Percentiles rank a stretch among this genome's conserved stretches.
Evolutionary conservation across 306 rosid species (phyloP).

Genomic region (Macrotyloma uniflorum): DNA sequence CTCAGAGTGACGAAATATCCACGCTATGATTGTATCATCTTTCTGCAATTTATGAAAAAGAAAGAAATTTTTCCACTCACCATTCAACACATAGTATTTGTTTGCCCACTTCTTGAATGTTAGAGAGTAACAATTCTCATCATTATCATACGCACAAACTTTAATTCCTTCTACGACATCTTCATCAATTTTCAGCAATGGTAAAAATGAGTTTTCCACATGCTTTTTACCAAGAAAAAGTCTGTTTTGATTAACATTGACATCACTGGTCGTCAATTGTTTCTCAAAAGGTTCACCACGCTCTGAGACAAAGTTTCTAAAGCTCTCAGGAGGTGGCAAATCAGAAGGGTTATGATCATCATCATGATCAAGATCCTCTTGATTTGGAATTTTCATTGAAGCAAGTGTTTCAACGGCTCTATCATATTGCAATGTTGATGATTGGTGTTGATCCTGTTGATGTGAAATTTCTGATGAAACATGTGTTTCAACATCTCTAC

Average conservation of each 20-base stretch:
- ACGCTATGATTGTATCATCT: accelerated
- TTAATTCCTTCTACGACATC: not conserved
- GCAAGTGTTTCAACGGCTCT: too few species aligned
- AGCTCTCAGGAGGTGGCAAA: not conserved
- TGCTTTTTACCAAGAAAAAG: not conserved
- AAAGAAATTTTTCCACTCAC: not conserved
- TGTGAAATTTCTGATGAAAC: too few species aligned
- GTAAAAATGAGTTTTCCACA: not conserved
- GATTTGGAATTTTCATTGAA: too few species aligned
- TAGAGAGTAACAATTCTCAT: not conserved
- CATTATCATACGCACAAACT: not conserved
- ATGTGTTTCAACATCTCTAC: too few species aligned
- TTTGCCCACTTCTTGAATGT: not conserved
- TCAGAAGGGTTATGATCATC: not conserved
- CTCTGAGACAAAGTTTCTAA: not conserved
- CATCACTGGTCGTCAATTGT: not conserved
- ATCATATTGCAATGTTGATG: too few species aligned
- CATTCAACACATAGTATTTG: not conserved
- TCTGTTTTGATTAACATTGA: not conserved
- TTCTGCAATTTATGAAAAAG: not conserved
- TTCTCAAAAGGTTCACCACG: not conserved
- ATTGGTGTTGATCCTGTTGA: too few species aligned
- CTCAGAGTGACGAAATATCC: not conserved
- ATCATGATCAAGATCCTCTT: too few species aligned
- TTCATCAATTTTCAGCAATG: not conserved